Base-by-base conservation (phyloP, 768 basidiomycete genomes). In the Mycena capillaripes region DNA sequence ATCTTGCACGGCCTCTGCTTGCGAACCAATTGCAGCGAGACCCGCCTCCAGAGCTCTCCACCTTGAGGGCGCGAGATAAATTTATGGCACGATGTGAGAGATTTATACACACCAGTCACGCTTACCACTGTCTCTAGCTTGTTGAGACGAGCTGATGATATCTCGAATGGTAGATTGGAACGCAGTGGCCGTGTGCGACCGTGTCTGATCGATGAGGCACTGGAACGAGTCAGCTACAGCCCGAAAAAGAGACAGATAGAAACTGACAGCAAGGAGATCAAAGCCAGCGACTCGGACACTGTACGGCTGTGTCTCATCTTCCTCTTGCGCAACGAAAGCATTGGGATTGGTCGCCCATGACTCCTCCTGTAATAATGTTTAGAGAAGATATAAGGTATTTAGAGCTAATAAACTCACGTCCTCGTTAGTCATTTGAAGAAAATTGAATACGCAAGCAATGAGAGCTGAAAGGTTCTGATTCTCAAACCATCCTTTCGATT, bases 31-130 rank as follows among this genome's bases (percentile, higher is more conserved):
- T 3, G 91, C 89, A 9, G 95, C 94, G 6, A 98, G 86, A 9
- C 89, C 89, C 3, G 95, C 93, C 84, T 99, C 97, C 61, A 98
- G 86, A 16, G 92, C 89, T 78, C 95, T 92, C 98, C 98, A 99
- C 96, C 95, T 96, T 29, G 58, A 16, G 40, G 10, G 21, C 38
- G 21, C 7, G 71, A 61, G 19, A 38, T 44, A 36, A 65, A 66
- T 55, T 71, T 42, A 77, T 17, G 32, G 30, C 38, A 56, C 2
- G 38, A 44, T 66, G 36, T 19, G 21, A 38, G 23, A 63, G 11
- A 19, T 40, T 59, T 40, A 3, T 68, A 81, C 87, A 75, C 74
- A 90, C 96, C 96, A 97, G 69, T 92, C 89, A 11, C 81, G 77
- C 32, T 86, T 82, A 2, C 92, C 91, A 19, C 83, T 76, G 63